phyloP scores from a whole-genome alignment of 331 rosid genomes.

The Pyrus hybrid region DNA sequence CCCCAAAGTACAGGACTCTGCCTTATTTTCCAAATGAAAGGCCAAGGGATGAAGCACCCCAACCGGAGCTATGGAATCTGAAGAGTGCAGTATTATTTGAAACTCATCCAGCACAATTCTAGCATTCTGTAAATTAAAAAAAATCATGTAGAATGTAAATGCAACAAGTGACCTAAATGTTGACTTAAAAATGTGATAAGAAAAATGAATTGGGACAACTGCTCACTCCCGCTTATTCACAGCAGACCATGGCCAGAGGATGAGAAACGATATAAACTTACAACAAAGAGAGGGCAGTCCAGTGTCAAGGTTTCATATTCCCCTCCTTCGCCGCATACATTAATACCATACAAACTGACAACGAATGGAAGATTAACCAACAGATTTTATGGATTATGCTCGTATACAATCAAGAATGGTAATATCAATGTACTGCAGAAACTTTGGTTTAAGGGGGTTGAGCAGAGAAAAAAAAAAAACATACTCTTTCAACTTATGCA shows the following conservation, averaged over 20 bases:
- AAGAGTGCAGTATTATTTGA: conserved; percentile 74
- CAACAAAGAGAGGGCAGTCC: conserved; percentile 88
- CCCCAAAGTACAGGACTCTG: conserved; percentile 18
- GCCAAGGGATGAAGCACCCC: conserved; percentile 80
- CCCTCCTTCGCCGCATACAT: conserved; percentile 98
- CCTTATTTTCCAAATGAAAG: conserved; percentile 84
- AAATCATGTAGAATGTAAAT: no score
- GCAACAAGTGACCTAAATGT: no score
- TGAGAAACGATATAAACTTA: conserved; percentile 29
- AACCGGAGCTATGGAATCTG: conserved; percentile 84
- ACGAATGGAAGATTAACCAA: neutral
- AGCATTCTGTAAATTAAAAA: conserved; percentile 50
- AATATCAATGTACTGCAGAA: neutral
- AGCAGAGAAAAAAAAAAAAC: conserved; percentile 2
- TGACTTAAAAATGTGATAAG: no score
- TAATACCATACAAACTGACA: conserved; percentile 77
- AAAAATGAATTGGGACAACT: no score
- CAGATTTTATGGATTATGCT: neutral
- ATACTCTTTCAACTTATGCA: conserved; percentile 84
- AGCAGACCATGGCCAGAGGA: no score
- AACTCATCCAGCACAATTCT: conserved; percentile 70
- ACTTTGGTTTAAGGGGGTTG: neutral
- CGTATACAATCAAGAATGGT: neutral
- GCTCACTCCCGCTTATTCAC: no score
- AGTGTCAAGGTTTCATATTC: conserved; percentile 95